Evolutionary conservation across 257 asterid species (phyloP).

Genomic region (Striga asiatica): DNA sequence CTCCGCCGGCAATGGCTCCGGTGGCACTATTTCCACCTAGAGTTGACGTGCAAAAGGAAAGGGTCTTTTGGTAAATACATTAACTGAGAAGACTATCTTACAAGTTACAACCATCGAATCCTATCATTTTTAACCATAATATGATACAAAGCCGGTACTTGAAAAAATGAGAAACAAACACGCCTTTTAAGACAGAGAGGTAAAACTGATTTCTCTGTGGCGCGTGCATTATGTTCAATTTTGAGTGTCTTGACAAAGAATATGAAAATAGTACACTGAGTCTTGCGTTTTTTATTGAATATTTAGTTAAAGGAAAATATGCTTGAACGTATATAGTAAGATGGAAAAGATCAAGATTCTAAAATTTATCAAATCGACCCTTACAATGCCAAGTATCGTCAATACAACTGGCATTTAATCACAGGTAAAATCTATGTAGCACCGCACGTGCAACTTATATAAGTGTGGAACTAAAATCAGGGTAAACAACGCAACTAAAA

Average conservation of each 20-base stretch:
- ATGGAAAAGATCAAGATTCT: neutral
- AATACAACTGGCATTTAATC: neutral
- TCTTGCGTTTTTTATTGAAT: neutral
- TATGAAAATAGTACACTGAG: neutral
- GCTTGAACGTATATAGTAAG: neutral
- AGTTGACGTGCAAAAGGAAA: neutral
- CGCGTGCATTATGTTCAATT: no score
- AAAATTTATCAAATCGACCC: neutral
- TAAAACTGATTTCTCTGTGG: no score
- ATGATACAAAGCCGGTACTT: no score
- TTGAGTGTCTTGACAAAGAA: no score
- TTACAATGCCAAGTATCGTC: neutral
- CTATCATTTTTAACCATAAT: no score
- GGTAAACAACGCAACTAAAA: neutral
- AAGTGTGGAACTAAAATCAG: neutral
- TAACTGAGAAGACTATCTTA: neutral
- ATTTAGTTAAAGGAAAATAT: neutral
- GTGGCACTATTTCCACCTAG: conserved; percentile 33
- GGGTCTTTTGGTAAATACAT: neutral
- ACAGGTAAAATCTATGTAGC: neutral
- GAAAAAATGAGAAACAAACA: no score
- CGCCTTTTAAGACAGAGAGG: no score
- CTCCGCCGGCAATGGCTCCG: conserved; percentile 53
- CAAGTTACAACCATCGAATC: neutral
- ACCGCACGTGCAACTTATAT: neutral